Evolutionary conservation across 306 rosid genomes (phyloP), one percentile per base, ranked within the genome.

Genomic region (Sophora flavescens): DNA sequence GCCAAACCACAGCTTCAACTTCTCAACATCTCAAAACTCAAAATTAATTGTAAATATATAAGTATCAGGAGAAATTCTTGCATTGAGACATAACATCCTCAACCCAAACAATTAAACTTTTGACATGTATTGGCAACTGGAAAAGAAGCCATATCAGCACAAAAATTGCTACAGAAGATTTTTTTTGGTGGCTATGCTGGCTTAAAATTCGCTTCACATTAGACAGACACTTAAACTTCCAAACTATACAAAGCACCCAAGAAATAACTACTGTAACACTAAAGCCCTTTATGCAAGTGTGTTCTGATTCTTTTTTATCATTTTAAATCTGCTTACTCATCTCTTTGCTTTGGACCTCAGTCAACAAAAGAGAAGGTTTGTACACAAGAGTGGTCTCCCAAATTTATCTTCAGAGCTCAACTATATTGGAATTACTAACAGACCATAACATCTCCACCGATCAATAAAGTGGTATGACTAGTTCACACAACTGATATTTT

Each of bases 1-100:
- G 57, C 72, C 74, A 63, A 45, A 79, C 1, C 58, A 62, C 35
- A 61, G 26, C 44, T 70, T 79, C 9, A 62, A 51, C n/a, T 63
- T 38, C 33, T 30, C 10, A 11, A 3, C 32, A 15, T 65, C 60
- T 58, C 12, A 66, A 17, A 56, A 32, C 44, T 30, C n/a, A 38
- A 38, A 17, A 54, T 5, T 35, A 13, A 58, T 28, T 22, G 17
- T 13, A n/a, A 4, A 28, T 73, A 14, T 26, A 45, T 3, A 68
- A 68, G 58, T 44, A 51, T 51, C 17, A 54, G 12, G 64, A 60
- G 2, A 32, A 13, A 12, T 30, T 60, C 42, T 56, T 56, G 53
- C 54, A 53, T 36, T 12, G 33, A 18, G 53, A 36, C 14, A 38
- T 15, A n/a, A 10, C 35, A 16, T 26, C 35, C 70, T 64, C 16